Percentiles rank a stretch among this genome's conserved stretches.
These are phyloP conservation scores for Prunus padus DNA, from an alignment of 306 rosid species.

Conservation along the genomic window DNA sequence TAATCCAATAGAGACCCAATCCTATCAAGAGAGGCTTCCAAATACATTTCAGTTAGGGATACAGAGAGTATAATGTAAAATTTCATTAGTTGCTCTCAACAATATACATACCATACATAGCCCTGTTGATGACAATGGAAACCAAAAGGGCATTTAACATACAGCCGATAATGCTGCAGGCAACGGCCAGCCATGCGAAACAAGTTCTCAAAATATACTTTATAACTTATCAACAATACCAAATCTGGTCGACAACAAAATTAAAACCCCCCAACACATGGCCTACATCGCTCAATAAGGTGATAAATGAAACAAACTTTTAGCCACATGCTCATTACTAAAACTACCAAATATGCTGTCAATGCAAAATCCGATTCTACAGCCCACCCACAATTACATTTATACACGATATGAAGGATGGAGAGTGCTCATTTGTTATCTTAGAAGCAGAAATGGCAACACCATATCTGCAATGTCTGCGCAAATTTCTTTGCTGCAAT, in stretches of 20 bases:
- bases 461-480: neutral
- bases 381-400: neutral
- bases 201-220: neutral
- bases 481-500: neutral
- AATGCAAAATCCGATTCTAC: neutral
- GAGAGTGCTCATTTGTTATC: conserved; percentile 8
- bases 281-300: neutral
- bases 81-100: neutral
- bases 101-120: neutral
- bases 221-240: neutral
- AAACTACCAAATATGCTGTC: neutral
- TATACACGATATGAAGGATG: neutral
- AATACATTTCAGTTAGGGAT: neutral
- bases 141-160: neutral
- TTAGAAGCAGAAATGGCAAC: neutral
- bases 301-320: neutral
- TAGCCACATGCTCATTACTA: neutral
- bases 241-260: neutral
- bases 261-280: neutral
- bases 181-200: neutral
- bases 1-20: neutral
- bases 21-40: neutral
- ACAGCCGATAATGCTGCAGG: neutral
- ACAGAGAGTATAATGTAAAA: neutral
- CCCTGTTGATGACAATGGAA: neutral